Evolutionary conservation across 2,329 filamentous ascomycete genomes (phyloP).

Genomic region (Xenoacremonium recifei): DNA sequence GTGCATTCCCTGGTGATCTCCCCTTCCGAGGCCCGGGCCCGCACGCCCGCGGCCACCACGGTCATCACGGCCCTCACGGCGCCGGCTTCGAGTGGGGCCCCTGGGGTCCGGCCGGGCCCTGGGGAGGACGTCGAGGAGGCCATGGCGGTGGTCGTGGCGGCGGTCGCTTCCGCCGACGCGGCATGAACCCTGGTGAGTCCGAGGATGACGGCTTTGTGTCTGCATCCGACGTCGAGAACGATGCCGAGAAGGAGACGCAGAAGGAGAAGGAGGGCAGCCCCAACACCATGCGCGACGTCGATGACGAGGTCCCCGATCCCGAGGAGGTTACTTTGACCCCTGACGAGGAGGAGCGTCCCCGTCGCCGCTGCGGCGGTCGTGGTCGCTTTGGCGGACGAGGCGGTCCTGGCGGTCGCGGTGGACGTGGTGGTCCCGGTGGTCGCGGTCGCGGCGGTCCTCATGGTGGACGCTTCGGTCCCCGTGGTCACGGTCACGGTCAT

Average conservation of each 20-base stretch:
- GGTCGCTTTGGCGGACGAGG: slow-evolving; percentile 20
- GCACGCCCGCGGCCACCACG: slow-evolving; percentile 12
- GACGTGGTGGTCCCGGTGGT: slow-evolving; percentile 17
- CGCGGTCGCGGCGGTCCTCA: slow-evolving; percentile 20
- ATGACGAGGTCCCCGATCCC: slow-evolving; percentile 29
- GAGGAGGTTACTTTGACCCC: slow-evolving; percentile 33
- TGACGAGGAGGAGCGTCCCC: slow-evolving; percentile 20
- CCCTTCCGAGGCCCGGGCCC: slow-evolving; percentile 23
- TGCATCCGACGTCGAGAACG: slow-evolving; percentile 20
- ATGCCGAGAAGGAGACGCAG: slow-evolving; percentile 28
- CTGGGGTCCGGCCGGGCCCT: slow-evolving; percentile 26
- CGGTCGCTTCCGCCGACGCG: slow-evolving; percentile 18
- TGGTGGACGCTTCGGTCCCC: slow-evolving; percentile 15
- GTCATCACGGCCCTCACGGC: slow-evolving; percentile 15
- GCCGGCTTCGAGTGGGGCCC: slow-evolving; percentile 23
- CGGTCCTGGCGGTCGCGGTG: slow-evolving; percentile 17
- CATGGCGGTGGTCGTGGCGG: not conserved
- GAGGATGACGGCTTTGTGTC: slow-evolving; percentile 11
- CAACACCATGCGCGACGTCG: slow-evolving; percentile 30
- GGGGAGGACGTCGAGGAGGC: slow-evolving; percentile 20
- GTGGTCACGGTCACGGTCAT: slow-evolving; percentile 22
- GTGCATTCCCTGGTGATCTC: slow-evolving; percentile 25
- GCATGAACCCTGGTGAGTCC: slow-evolving; percentile 20
- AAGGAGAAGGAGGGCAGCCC: slow-evolving; percentile 35
- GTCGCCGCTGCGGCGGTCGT: slow-evolving; percentile 19